These are phyloP conservation scores for Saturnispora kantuleensis DNA, from an alignment of 805 yeast genomes.

Conservation along the genomic window DNA sequence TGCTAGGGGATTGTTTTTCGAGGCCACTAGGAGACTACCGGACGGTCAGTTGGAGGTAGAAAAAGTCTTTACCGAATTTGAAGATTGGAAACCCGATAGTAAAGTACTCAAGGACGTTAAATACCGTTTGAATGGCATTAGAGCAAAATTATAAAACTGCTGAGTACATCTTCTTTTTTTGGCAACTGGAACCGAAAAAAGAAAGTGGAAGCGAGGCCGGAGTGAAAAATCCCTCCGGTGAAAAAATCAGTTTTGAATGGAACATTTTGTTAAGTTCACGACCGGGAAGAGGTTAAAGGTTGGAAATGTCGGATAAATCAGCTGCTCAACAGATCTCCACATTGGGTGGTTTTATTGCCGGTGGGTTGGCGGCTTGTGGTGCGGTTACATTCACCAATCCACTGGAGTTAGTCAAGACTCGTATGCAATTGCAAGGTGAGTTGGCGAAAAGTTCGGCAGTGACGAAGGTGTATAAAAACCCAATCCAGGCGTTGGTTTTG, in stretches of 20 bases:
- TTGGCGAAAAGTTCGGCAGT: constrained; percentile 43
- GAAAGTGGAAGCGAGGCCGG: constrained; percentile 2
- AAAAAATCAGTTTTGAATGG: not conserved
- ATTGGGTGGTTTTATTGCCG: constrained; percentile 77
- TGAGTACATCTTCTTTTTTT: not conserved
- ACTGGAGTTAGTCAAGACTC: constrained; percentile 84
- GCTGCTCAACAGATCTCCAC: constrained; percentile 56
- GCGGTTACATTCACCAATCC: constrained; percentile 98
- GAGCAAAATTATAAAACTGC: constrained; percentile 21
- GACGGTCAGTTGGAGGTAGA: constrained; percentile 48
- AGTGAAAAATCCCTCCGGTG: not conserved
- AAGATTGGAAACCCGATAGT: constrained; percentile 78
- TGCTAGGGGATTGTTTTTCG: constrained; percentile 70
- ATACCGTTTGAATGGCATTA: constrained; percentile 35
- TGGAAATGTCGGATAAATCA: constrained; percentile 22
- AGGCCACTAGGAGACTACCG: constrained; percentile 25
- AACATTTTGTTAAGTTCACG: constrained; percentile 1
- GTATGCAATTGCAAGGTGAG: constrained; percentile 97
- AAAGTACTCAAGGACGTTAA: constrained; percentile 77
- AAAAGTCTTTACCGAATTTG: constrained; percentile 59
- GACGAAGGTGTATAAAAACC: constrained; percentile 60
- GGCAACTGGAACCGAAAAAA: not conserved
- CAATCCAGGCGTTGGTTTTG: constrained; percentile 69
- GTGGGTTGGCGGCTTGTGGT: constrained; percentile 92
- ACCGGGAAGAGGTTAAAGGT: not conserved